These are phyloP conservation scores for Rhizopogon vesiculosus DNA, from an alignment of 768 basidiomycete genomes.

Conservation along the genomic window DNA sequence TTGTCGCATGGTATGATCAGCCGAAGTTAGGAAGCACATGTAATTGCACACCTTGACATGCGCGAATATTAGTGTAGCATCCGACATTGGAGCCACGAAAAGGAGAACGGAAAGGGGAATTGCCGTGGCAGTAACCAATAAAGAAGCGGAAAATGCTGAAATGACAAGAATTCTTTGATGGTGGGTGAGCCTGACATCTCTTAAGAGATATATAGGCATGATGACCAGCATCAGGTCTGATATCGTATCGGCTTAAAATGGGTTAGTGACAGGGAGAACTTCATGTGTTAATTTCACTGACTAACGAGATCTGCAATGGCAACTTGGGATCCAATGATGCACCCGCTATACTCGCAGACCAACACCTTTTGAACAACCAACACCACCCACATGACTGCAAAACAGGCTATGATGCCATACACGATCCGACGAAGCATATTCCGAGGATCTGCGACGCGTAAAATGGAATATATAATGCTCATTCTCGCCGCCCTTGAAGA, in stretches of 20 bases:
- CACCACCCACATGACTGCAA: conserved; percentile 10
- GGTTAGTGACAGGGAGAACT: neutral
- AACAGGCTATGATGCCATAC: conserved; percentile 12
- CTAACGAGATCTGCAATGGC: conserved; percentile 19
- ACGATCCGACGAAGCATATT: conserved; percentile 7
- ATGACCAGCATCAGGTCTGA: conserved; percentile 17
- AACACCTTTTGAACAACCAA: conserved; percentile 15
- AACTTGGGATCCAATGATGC: conserved; percentile 2
- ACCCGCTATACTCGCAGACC: conserved; percentile 3
- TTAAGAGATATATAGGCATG: conserved; percentile 10
- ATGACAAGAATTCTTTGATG: conserved; percentile 16
- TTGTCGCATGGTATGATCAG: neutral
- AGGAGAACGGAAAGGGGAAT: conserved; percentile 20
- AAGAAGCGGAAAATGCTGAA: conserved; percentile 15
- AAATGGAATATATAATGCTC: conserved; percentile 22
- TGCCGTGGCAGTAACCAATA: conserved; percentile 16
- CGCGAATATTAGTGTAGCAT: conserved; percentile 11
- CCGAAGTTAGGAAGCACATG: neutral
- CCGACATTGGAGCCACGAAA: conserved; percentile 1
- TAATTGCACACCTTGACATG: conserved; percentile 17
- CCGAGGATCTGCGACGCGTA: conserved; percentile 14
- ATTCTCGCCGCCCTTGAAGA: conserved; percentile 19
- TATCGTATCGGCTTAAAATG: conserved; percentile 16
- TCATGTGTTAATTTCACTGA: conserved; percentile 6
- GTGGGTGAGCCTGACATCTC: conserved; percentile 10